Base-by-base conservation (phyloP, 1,284 basidiomycete genomes). In the Volvariella surrecta region DNA sequence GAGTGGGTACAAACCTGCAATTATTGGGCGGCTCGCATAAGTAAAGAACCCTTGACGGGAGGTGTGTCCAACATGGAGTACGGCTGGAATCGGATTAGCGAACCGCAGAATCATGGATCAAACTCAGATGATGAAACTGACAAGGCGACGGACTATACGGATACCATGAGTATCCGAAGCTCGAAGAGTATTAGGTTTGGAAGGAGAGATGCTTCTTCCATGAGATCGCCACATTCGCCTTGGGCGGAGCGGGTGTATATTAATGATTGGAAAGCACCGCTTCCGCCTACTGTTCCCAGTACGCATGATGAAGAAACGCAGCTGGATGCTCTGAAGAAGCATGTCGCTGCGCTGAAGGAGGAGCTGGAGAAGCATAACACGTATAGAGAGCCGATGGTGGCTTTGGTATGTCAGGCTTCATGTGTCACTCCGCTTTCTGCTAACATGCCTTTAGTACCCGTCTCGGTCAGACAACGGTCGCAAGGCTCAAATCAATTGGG, bases 11-110 rank as follows among this genome's bases (percentile, higher is more conserved):
- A 87, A 24, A 96, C 95, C 0, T 98, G 94, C 75, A 99, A 98
- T 66, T 98, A 98, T 61, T 98, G 94, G 93, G 91, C 95, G 0
- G 95, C 95, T 0, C 74, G 94, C 24, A 83, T 80, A 50, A 92
- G 88, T 61, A 92, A 94, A 54, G 92, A 96, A 56, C 95, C 95
- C 0, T 73, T 99, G 2, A 75, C 87, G 2, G 95, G 94, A 2
- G 95, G 94, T 21, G 92, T 98, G 1, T 93, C 90, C 39, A 99
- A 99, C 64, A 95, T 98, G 86, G 96, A 99, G 61, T 98, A 99
- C 57, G 95, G 95, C 8, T 99, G 95, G 95, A 94, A 84, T 58
- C 79, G 88, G 31, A 74, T 86, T 9, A 54, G 68, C 11, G 82
- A 86, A 43, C 61, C 70, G 13, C 54, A 70, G 24, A 58, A 64